phyloP scores from a whole-genome alignment of 257 asterid genomes.

The Jacaranda mimosifolia region DNA sequence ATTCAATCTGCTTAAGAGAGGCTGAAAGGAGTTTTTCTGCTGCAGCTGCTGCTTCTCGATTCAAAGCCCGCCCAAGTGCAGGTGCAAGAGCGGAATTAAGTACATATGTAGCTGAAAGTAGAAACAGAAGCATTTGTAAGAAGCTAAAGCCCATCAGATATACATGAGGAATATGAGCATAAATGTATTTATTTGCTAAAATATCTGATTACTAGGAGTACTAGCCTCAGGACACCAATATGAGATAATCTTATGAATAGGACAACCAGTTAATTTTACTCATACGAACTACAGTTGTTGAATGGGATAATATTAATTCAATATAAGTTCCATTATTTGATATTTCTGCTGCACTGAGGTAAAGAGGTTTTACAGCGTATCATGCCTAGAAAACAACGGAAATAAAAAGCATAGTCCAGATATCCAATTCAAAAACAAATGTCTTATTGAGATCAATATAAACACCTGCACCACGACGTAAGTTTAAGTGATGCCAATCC shows the following conservation, averaged over 20 bases:
- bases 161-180: neutral
- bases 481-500: slow-evolving; percentile 93
- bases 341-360: slow-evolving; percentile 16
- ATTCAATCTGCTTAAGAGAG: slow-evolving; percentile 69
- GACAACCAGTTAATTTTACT: neutral
- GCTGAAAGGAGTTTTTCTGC: slow-evolving; percentile 63
- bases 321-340: neutral
- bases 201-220: neutral
- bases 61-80: slow-evolving; percentile 64
- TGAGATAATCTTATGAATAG: neutral
- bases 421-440: neutral
- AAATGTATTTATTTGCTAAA: neutral
- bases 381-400: neutral
- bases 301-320: neutral
- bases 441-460: neutral
- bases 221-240: neutral
- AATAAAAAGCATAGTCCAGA: slow-evolving; percentile 1
- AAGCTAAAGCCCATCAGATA: neutral
- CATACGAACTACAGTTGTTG: slow-evolving; percentile 11
- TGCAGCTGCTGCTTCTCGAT: slow-evolving; percentile 75
- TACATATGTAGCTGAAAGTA: slow-evolving; percentile 62
- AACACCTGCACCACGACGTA: slow-evolving; percentile 88
- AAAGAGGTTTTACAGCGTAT: neutral
- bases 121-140: slow-evolving; percentile 33
- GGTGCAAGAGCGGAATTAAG: slow-evolving; percentile 69